A percentile compares a stretch with the other conserved stretches of the same genome.
Evolutionary conservation across 2,329 filamentous ascomycete species (phyloP).

Genomic region (Emmonsiellopsis sp.): DNA sequence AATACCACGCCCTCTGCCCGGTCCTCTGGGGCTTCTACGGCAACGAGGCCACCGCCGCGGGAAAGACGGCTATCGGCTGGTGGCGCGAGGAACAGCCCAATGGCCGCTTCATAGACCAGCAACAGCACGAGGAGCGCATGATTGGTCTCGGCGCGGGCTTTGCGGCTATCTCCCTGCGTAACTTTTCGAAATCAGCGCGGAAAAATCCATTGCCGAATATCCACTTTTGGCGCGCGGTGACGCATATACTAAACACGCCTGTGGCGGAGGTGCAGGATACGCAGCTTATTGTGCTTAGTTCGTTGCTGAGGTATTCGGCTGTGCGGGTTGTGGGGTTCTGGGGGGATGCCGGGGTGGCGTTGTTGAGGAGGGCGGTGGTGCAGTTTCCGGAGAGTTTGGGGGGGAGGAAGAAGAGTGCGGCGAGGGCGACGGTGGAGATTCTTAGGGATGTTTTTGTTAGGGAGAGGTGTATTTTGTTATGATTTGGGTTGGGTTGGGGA

Average conservation of each 20-base stretch:
- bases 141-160: slow-evolving; percentile 76
- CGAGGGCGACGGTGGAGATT: slow-evolving; percentile 30
- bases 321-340: slow-evolving; percentile 72
- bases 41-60: slow-evolving; percentile 61
- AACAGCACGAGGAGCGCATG: slow-evolving; percentile 74
- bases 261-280: slow-evolving; percentile 59
- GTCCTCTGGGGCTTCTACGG: slow-evolving; percentile 78
- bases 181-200: slow-evolving; percentile 63
- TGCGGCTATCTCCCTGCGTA: slow-evolving; percentile 70
- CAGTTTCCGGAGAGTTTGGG: slow-evolving; percentile 52
- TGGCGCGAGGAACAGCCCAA: slow-evolving; percentile 43
- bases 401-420: slow-evolving; percentile 26
- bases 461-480: slow-evolving; percentile 31
- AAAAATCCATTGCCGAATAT: slow-evolving; percentile 67
- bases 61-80: slow-evolving; percentile 66
- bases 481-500: slow-evolving; percentile 5
- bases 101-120: slow-evolving; percentile 54
- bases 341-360: slow-evolving; percentile 63
- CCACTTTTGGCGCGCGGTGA: slow-evolving; percentile 74
- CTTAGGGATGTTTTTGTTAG: slow-evolving; percentile 28
- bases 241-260: slow-evolving; percentile 68
- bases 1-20: slow-evolving; percentile 72
- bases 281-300: slow-evolving; percentile 60
- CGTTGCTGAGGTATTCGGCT: slow-evolving; percentile 65
- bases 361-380: slow-evolving; percentile 61